phyloP scores from a whole-genome alignment of 768 basidiomycete genomes.

The Candolleomyces eurysporus region DNA sequence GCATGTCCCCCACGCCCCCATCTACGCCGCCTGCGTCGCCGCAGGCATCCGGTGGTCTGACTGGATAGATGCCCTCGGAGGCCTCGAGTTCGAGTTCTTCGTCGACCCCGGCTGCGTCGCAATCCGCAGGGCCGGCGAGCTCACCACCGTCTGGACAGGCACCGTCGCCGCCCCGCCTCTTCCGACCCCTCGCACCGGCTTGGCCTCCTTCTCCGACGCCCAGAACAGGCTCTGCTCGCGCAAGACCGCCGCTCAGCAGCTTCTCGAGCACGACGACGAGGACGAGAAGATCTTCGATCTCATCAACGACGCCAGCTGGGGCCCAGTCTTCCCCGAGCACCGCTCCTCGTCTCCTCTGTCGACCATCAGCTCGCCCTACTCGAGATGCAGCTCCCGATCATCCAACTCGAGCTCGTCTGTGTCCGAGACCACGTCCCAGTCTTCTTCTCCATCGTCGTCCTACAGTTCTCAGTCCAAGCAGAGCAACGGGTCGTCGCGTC shows the following conservation, averaged over 20 bases:
- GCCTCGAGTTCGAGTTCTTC: constrained; percentile 73
- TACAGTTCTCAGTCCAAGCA: constrained; percentile 32
- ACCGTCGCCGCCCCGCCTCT: constrained; percentile 34
- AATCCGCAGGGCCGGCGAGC: constrained; percentile 47
- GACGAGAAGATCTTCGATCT: constrained; percentile 73
- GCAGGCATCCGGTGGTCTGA: constrained; percentile 77
- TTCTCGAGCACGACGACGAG: constrained; percentile 68
- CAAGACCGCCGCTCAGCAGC: constrained; percentile 74
- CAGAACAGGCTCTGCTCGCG: constrained; percentile 16
- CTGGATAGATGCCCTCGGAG: constrained; percentile 72
- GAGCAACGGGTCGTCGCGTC: constrained; percentile 18
- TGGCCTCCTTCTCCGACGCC: constrained; percentile 18
- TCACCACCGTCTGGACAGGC: constrained; percentile 69
- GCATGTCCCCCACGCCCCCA: constrained; percentile 59
- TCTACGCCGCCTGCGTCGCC: constrained; percentile 69
- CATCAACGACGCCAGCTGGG: constrained; percentile 69
- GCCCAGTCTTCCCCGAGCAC: constrained; percentile 49
- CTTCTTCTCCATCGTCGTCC: constrained; percentile 45
- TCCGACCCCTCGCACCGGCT: constrained; percentile 18
- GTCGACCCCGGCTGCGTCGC: constrained; percentile 80
- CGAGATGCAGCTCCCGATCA: constrained; percentile 70
- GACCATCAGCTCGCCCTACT: constrained; percentile 52
- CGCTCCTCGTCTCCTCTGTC: constrained; percentile 62
- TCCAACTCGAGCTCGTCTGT: constrained; percentile 66
- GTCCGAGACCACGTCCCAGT: constrained; percentile 53